Evolutionary conservation across 176 grass and related monocot species (phyloP).

Genomic region (Otatea glauca): DNA sequence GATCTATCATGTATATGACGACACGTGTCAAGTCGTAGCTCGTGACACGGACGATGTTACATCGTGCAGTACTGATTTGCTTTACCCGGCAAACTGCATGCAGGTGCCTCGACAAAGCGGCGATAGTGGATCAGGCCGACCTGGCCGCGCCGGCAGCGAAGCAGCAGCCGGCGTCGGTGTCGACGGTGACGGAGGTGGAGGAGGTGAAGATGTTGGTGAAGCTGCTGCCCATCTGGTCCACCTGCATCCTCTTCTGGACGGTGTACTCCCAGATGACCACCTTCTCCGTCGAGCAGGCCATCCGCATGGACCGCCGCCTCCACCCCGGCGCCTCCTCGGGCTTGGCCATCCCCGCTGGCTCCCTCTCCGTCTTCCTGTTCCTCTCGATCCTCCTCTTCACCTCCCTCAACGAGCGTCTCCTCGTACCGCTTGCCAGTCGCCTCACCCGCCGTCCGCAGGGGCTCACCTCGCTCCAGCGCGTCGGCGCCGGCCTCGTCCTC

Average conservation of each 20-base stretch:
- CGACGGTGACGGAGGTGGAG: slow-evolving; percentile 60
- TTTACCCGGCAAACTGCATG: no score
- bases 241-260: slow-evolving; percentile 72
- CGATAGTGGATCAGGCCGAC: slow-evolving; percentile 16
- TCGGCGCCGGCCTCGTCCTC: slow-evolving; percentile 54
- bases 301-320: slow-evolving; percentile 56
- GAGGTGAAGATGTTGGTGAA: slow-evolving; percentile 66
- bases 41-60: background rate
- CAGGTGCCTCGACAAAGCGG: slow-evolving; percentile 62
- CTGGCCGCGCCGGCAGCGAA: slow-evolving; percentile 22
- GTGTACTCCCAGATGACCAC: slow-evolving; percentile 72
- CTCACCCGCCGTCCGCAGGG: slow-evolving; percentile 52
- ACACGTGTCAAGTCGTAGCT: background rate
- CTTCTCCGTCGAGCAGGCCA: slow-evolving; percentile 64
- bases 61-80: background rate
- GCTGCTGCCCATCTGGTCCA: slow-evolving; percentile 65
- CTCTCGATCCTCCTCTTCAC: slow-evolving; percentile 73
- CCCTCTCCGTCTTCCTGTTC: slow-evolving; percentile 65
- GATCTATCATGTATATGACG: no score
- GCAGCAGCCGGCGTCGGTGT: slow-evolving; percentile 25
- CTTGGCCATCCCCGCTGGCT: slow-evolving; percentile 52
- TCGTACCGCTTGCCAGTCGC: slow-evolving; percentile 52
- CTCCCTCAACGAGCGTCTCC: slow-evolving; percentile 65
- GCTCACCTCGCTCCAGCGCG: slow-evolving; percentile 58
- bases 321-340: no score